Base-by-base conservation (phyloP, 2,329 filamentous ascomycete genomes). In the Xylariaceae sp. region DNA sequence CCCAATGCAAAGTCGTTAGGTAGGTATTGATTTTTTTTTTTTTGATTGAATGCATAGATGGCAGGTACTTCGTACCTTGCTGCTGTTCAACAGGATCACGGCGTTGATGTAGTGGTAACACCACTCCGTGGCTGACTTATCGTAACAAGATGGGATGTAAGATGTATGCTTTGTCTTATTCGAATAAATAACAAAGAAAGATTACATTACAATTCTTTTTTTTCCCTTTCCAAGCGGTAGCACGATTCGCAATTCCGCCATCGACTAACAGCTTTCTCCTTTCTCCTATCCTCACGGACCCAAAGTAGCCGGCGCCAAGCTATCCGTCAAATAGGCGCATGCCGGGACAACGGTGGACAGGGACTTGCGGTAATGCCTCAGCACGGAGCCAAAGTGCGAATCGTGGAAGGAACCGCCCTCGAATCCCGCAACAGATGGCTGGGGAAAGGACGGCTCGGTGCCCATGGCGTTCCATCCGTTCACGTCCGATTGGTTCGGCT, bases 351-450 rank as follows among this genome's bases (percentile, higher is more conserved):
- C 29, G 16, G 32, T 4, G 5, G 26, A 40, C 26, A 45, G 13
- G 3, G 47, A 12, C n/a, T 47, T 42, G 29, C 34, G 42, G 18
- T 47, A 39, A 34, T 47, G 5, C 15, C 43, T n/a, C 30, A 44
- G 34, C 18, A 53, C 43, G 12, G 36, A 30, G 12, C 47, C 36
- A 16, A 56, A 5, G 5, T 53, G 50, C 10, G 46, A 30, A 21
- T 53, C 47, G 8, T 43, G 50, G 29, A 53, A 47, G 2, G 47
- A 40, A 26, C 36, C 42, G 21, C 42, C 29, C 37, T 56, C 41
- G 19, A 47, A 54, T 18, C 44, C 49, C 34, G 22, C 29, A 12
- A 29, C 43, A 2, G 50, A 26, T 2, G 47, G 21, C 30, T 47
- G 50, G 15, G 50, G 44, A 32, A 56, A 45, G 10, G 50, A 40